Conservation (phyloP, 2,329 filamentous ascomycete species). For the Colletotrichum navitas region DNA sequence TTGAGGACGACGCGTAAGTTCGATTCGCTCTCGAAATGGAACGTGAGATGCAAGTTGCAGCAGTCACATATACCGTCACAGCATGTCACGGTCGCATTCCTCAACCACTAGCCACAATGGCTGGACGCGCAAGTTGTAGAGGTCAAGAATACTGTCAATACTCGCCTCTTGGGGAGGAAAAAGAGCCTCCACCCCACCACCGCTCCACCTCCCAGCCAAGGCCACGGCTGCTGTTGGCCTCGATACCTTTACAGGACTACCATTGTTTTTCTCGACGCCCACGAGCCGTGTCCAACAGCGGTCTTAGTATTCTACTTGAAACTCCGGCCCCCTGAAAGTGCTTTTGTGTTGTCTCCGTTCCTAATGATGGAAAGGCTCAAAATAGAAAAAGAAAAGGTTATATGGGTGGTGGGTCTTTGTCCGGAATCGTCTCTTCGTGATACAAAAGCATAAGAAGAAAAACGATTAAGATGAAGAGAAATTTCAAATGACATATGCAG, state of each 20-base stretch:
- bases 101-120: background rate
- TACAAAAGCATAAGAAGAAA: conserved; percentile 5
- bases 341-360: conserved; percentile 32
- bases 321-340: conserved; percentile 26
- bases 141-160: conserved; percentile 34
- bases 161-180: conserved; percentile 11
- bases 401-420: conserved; percentile 30
- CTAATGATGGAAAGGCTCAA: conserved; percentile 31
- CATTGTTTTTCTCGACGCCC: conserved; percentile 33
- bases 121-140: background rate
- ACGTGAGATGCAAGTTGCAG: background rate
- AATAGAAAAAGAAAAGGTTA: conserved; percentile 18
- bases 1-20: background rate
- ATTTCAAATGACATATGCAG: conserved; percentile 1
- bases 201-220: background rate
- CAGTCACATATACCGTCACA: conserved; percentile 22
- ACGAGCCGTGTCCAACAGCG: conserved; percentile 16
- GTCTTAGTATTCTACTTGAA: conserved; percentile 31
- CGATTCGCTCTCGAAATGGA: background rate
- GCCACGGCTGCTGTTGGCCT: conserved; percentile 13
- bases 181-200: no score
- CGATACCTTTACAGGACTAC: conserved; percentile 22
- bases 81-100: background rate
- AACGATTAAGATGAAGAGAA: background rate
- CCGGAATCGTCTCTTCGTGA: conserved; percentile 35